Percentiles rank a stretch among this genome's conserved stretches.
These are phyloP conservation scores for Agapanthus africanus DNA, from an alignment of 106 monocot genomes.

Conservation along the genomic window DNA sequence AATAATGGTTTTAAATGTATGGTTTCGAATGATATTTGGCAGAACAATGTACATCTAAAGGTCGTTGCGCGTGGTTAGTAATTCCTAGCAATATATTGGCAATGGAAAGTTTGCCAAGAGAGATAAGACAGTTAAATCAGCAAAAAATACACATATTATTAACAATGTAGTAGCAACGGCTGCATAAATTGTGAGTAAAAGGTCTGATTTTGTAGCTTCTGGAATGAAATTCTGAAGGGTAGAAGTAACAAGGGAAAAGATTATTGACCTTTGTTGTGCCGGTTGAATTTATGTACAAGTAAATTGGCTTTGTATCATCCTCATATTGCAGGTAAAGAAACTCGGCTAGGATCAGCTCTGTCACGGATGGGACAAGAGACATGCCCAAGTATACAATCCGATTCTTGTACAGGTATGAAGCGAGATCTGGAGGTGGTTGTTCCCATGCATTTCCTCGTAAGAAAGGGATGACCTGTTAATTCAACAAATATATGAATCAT, in stretches of 20 bases:
- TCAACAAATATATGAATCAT: neutral
- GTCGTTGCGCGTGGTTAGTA: no score
- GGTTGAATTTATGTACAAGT: slow-evolving; percentile 87
- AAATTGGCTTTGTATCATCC: slow-evolving; percentile 77
- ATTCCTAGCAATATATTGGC: no score
- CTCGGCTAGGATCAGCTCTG: slow-evolving; percentile 81
- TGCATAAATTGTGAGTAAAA: no score
- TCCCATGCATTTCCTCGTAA: slow-evolving; percentile 86
- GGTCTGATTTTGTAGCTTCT: neutral
- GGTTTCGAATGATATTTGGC: no score
- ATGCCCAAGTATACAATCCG: slow-evolving; percentile 92
- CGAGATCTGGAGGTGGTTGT: slow-evolving; percentile 90
- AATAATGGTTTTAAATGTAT: no score
- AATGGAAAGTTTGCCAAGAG: no score
- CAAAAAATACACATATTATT: no score
- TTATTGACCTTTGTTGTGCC: slow-evolving; percentile 71
- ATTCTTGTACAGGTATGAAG: slow-evolving; percentile 83
- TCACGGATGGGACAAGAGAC: slow-evolving; percentile 86
- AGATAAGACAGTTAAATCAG: no score
- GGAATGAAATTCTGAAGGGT: neutral
- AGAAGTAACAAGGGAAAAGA: neutral
- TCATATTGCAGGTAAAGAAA: slow-evolving; percentile 87
- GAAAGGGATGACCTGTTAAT: slow-evolving; percentile 71
- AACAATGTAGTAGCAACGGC: no score
- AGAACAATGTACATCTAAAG: no score